Conservation (phyloP, 139 green algal species). For the Chlorella sp. region DNA sequence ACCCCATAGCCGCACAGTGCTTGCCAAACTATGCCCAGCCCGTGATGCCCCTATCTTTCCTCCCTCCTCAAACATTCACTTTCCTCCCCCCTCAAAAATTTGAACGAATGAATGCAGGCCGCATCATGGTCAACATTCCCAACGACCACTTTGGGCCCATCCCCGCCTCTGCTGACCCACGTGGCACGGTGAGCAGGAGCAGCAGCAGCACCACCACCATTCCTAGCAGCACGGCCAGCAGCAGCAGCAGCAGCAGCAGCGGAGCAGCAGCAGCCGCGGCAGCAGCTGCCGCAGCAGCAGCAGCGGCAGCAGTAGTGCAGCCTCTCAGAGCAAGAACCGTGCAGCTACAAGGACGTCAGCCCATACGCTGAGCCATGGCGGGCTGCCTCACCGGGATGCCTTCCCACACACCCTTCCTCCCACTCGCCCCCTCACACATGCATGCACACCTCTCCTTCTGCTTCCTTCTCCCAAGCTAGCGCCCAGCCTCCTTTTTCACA, state of each 20-base stretch:
- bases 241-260: not conserved
- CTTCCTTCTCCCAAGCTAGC: not conserved
- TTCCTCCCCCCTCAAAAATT: not conserved
- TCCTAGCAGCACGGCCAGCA: not conserved
- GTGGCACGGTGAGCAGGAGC: slow-evolving; percentile 55
- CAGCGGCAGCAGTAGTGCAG: no score
- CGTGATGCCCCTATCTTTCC: no score
- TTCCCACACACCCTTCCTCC: no score
- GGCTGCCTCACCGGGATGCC: no score
- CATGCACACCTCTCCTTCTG: not conserved
- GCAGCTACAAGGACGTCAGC: no score
- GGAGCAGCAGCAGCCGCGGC: not conserved
- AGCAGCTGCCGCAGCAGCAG: not conserved
- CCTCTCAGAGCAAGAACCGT: no score
- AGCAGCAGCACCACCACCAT: not conserved
- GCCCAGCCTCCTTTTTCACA: no score
- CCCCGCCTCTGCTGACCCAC: slow-evolving; percentile 85
- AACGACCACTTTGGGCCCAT: slow-evolving; percentile 97
- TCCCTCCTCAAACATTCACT: not conserved
- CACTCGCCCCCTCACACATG: not conserved
- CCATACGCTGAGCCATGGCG: no score
- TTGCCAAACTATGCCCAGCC: not conserved
- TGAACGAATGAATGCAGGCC: slow-evolving; percentile 47
- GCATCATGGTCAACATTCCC: slow-evolving; percentile 91
- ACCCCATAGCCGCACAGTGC: no score